Percentiles rank a stretch among this genome's conserved stretches.
phyloP scores from a whole-genome alignment of 768 basidiomycete species.

The Rhizopogon vinicolor region DNA sequence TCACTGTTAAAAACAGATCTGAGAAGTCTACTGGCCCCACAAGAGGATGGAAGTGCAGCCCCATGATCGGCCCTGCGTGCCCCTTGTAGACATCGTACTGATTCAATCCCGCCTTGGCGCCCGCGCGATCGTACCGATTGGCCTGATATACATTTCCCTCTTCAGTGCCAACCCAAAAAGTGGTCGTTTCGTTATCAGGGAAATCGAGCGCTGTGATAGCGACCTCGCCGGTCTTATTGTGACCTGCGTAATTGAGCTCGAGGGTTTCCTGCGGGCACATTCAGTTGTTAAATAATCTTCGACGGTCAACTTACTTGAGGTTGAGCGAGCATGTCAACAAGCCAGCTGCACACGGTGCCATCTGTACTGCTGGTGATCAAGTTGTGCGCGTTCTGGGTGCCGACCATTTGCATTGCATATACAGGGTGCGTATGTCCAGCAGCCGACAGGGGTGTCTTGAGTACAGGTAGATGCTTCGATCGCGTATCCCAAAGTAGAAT shows the following conservation, averaged over 20 bases:
- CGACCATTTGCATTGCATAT: slow-evolving; percentile 97
- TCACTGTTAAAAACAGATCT: slow-evolving; percentile 89
- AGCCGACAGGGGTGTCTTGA: slow-evolving; percentile 95
- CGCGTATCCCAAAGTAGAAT: slow-evolving; percentile 98
- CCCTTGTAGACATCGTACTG: slow-evolving; percentile 91
- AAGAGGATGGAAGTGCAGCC: slow-evolving; percentile 91
- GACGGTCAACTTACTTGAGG: slow-evolving; percentile 63
- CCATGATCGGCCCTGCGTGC: slow-evolving; percentile 91
- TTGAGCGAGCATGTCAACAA: slow-evolving; percentile 97
- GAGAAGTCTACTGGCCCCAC: slow-evolving; percentile 92
- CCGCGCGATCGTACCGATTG: slow-evolving; percentile 94
- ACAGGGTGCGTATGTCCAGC: slow-evolving; percentile 98
- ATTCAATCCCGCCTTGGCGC: slow-evolving; percentile 93
- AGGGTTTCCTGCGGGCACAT: slow-evolving; percentile 73
- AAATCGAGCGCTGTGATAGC: slow-evolving; percentile 93
- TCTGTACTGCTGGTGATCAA: slow-evolving; percentile 96
- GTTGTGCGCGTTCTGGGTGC: slow-evolving; percentile 98
- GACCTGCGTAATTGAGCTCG: slow-evolving; percentile 81
- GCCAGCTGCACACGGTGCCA: slow-evolving; percentile 95
- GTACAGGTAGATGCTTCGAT: slow-evolving; percentile 90
- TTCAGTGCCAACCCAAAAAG: slow-evolving; percentile 97
- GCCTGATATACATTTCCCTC: slow-evolving; percentile 97
- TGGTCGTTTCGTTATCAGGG: slow-evolving; percentile 93
- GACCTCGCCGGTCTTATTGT: slow-evolving; percentile 96
- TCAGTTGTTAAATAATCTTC: neutral